Evolutionary conservation across 2,329 filamentous ascomycete genomes (phyloP).

Genomic region (Fonsecaea pedrosoi): DNA sequence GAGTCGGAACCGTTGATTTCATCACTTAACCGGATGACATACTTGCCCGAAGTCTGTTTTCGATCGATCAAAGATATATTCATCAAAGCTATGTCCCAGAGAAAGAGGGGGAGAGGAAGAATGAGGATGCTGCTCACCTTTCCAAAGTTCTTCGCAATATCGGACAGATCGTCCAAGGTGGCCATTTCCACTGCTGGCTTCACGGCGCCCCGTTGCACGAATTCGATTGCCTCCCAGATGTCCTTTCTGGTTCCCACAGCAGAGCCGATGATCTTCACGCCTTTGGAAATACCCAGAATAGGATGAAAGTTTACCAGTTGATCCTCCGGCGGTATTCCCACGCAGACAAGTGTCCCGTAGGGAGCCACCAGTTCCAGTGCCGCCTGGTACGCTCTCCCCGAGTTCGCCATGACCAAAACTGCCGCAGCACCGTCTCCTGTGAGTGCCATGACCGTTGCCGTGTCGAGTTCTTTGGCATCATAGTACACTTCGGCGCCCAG

Average conservation of each 20-base stretch:
- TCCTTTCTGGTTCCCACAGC: constrained; percentile 36
- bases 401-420: constrained; percentile 32
- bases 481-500: constrained; percentile 50
- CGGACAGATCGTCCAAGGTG: constrained; percentile 29
- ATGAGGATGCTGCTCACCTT: constrained; percentile 21
- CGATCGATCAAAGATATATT: background rate
- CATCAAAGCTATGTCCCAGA: background rate
- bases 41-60: constrained; percentile 27
- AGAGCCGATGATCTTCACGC: constrained; percentile 36
- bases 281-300: constrained; percentile 24
- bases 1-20: constrained; percentile 2
- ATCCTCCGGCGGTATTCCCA: constrained; percentile 42
- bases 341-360: constrained; percentile 52
- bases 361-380: constrained; percentile 46
- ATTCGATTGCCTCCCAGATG: constrained; percentile 36
- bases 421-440: constrained; percentile 32
- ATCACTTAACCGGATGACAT: constrained; percentile 25
- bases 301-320: constrained; percentile 26
- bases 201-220: constrained; percentile 37
- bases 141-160: constrained; percentile 30
- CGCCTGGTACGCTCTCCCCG: constrained; percentile 29
- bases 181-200: constrained; percentile 38
- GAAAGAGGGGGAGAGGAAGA: background rate
- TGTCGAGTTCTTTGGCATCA: constrained; percentile 39
- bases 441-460: constrained; percentile 26